These are phyloP conservation scores for Notholithocarpus densiflorus DNA, from an alignment of 306 rosid genomes.

Conservation along the genomic window DNA sequence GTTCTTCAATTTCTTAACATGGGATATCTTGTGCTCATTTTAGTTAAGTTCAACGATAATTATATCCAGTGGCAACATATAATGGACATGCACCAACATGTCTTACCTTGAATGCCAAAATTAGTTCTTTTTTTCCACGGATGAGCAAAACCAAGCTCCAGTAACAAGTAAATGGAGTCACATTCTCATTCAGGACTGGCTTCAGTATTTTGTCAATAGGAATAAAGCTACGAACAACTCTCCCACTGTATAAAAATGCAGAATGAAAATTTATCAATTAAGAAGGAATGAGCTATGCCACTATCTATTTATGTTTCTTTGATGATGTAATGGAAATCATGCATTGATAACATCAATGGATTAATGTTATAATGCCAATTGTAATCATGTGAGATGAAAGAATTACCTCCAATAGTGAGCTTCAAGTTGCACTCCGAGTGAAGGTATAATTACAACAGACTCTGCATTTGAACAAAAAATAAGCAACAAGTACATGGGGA, in stretches of 20 bases:
- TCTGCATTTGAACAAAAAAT: conserved; percentile 39
- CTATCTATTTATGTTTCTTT: background rate
- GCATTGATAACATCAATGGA: background rate
- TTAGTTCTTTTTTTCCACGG: conserved; percentile 52
- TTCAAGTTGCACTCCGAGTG: conserved; percentile 85
- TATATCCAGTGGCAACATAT: background rate
- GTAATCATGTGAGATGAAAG: conserved; percentile 2
- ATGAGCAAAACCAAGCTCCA: conserved; percentile 71
- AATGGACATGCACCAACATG: background rate
- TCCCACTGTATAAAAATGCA: conserved; percentile 42
- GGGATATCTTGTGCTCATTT: background rate
- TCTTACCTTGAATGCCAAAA: conserved; percentile 63
- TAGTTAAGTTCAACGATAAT: conserved; percentile 8
- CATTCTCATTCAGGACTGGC: conserved; percentile 70
- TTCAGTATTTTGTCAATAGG: conserved; percentile 66
- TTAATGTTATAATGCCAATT: background rate
- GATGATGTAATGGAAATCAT: background rate
- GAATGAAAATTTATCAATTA: background rate
- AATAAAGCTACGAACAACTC: conserved; percentile 56
- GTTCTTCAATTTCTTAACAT: background rate
- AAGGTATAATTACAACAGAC: conserved; percentile 74
- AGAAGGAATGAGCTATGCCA: background rate
- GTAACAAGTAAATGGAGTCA: conserved; percentile 84
- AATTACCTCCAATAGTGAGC: conserved; percentile 64
- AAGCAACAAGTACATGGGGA: background rate